Conservation (phyloP, 2,329 filamentous ascomycete species). For the Ascochyta rabiei region DNA sequence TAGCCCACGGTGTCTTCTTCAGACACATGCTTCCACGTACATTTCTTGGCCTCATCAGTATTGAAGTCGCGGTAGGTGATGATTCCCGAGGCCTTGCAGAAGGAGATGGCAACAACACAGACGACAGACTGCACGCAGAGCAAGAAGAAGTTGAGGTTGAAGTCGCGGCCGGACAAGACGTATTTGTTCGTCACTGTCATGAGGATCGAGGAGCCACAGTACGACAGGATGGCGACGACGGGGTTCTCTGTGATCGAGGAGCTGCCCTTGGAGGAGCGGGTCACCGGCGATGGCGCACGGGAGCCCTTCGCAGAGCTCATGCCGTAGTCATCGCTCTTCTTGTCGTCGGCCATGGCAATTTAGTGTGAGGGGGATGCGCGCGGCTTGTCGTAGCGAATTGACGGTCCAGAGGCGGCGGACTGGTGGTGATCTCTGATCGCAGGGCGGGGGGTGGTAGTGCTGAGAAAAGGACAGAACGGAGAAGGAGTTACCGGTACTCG, state of each 20-base stretch:
- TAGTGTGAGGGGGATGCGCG: conserved; percentile 10
- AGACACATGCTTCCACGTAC: conserved; percentile 58
- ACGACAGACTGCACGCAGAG: conserved; percentile 88
- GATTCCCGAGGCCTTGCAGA: conserved; percentile 78
- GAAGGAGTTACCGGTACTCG: conserved; percentile 22
- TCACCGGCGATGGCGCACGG: conserved; percentile 55
- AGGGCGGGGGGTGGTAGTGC: conserved; percentile 11
- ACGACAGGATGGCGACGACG: conserved; percentile 79
- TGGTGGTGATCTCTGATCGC: conserved; percentile 9
- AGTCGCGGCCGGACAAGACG: conserved; percentile 85
- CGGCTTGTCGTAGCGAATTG: conserved; percentile 21
- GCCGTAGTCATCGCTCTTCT: conserved; percentile 80
- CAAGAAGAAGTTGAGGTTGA: conserved; percentile 97
- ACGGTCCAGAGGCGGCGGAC: conserved; percentile 26
- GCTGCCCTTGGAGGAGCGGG: conserved; percentile 44
- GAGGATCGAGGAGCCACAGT: conserved; percentile 94
- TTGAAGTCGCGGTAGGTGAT: conserved; percentile 89
- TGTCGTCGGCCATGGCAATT: conserved; percentile 79
- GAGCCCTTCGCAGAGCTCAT: conserved; percentile 58
- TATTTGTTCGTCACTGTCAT: conserved; percentile 99
- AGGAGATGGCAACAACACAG: conserved; percentile 82
- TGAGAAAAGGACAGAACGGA: conserved; percentile 26
- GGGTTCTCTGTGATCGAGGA: conserved; percentile 73
- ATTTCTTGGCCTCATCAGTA: conserved; percentile 86
- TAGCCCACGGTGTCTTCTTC: conserved; percentile 10